Conservation (phyloP, 1,284 basidiomycete species). For the Xerocomus cyaneibrunnescens region DNA sequence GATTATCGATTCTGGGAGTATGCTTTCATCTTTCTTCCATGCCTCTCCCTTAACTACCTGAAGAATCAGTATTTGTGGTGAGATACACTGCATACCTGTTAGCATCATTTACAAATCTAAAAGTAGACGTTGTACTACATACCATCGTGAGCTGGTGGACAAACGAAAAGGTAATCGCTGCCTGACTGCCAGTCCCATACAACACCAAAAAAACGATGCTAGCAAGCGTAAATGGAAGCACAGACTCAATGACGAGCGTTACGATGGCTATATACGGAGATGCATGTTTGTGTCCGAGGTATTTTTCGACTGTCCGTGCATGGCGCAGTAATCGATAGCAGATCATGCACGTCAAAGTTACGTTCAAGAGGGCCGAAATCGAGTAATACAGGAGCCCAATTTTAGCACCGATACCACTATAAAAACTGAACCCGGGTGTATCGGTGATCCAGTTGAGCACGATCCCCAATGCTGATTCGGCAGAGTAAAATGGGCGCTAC, state of each 20-base stretch:
- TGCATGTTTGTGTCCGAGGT: background rate
- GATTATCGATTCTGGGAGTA: too few species aligned
- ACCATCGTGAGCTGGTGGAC: background rate
- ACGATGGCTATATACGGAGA: constrained; percentile 6
- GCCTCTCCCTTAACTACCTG: background rate
- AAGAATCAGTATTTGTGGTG: background rate
- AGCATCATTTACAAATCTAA: background rate
- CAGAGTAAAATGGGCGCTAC: background rate
- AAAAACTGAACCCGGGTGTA: constrained; percentile 1
- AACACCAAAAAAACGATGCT: too few species aligned
- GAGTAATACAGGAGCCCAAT: constrained; percentile 10
- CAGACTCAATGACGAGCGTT: too few species aligned
- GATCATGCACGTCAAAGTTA: constrained; percentile 11
- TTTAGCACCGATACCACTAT: background rate
- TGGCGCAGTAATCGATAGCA: constrained; percentile 14
- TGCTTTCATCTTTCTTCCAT: too few species aligned
- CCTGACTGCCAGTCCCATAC: background rate
- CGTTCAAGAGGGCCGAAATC: constrained; percentile 4
- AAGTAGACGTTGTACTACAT: too few species aligned
- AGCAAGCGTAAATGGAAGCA: too few species aligned
- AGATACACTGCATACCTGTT: background rate
- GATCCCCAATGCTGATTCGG: constrained; percentile 10
- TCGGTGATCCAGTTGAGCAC: background rate
- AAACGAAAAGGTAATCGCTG: background rate
- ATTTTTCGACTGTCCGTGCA: background rate